Base-by-base conservation (phyloP, 2,329 filamentous ascomycete genomes). In the Penicillium sp. region DNA sequence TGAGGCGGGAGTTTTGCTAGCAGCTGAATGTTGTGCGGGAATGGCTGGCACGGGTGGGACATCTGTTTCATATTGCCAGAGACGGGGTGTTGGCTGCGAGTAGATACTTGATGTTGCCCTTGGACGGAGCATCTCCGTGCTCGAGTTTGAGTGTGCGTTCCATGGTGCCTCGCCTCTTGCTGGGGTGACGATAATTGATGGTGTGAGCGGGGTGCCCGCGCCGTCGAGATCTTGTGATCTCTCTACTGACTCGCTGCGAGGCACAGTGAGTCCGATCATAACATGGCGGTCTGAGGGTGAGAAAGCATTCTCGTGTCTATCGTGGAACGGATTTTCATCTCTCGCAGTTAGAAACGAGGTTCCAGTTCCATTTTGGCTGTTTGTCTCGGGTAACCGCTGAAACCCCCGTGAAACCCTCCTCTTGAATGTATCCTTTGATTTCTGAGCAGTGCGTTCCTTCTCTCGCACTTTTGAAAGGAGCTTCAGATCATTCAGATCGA, bases 211-310 rank as follows among this genome's bases (percentile, higher is more conserved):
- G 3, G 76, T 77, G 13, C 64, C 63, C 53, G 67, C 61, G 58
- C 68, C 68, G 35, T 75, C 70, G 15, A 62, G 50, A 29, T 68
- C 72, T 55, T 59, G 68, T 15, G 62, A 33, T 25, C 59, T 61
- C 23, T 67, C 61, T 0, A 62, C 58, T 6, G 73, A 65, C 48
- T 75, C 71, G 42, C 72, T 60, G 43, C 66, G 66, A 31, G 78
- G 74, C 19, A 81, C 68, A 5, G 71, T 74, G 10, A 79, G 70
- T 12, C 79, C 79, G 53, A 81, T 81, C 58, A 78, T 71, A 17
- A 81, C 77, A 13, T 77, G 73, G 13, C 77, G 67, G 58, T 79
- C 77, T 1, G 75, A 78, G 2, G 78, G 78, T 4, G 78, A 81
- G 6, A 79, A 60, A 7, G 71, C 74, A 38, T 72, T 57, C 15